These are phyloP conservation scores for Coemansia nantahalensis DNA, from an alignment of 192 early-diverging fungal genomes.

Conservation along the genomic window DNA sequence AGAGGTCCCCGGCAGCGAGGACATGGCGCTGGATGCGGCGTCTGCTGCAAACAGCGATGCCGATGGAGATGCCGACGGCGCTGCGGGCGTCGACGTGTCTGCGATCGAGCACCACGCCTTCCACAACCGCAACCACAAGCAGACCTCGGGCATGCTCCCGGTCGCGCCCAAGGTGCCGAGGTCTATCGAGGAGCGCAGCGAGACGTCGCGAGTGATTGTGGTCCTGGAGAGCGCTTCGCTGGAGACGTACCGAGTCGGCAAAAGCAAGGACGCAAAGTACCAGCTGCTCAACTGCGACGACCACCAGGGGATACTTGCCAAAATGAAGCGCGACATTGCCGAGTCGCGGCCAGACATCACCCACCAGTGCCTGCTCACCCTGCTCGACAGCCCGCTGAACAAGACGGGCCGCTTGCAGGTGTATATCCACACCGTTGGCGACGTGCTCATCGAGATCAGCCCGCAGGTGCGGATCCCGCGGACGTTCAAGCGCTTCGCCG, in stretches of 20 bases:
- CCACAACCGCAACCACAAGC: conserved; percentile 48
- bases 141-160: conserved; percentile 52
- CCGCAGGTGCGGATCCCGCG: conserved; percentile 98
- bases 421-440: conserved; percentile 92
- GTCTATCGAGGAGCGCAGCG: conserved; percentile 68
- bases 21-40: neutral
- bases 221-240: conserved; percentile 87
- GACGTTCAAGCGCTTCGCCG: conserved; percentile 98
- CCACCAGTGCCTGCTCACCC: conserved; percentile 87
- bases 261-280: conserved; percentile 67
- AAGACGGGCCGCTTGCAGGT: conserved; percentile 98
- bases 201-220: conserved; percentile 83
- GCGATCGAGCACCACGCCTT: conserved; percentile 37
- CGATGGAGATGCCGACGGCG: conserved; percentile 17
- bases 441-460: conserved; percentile 97
- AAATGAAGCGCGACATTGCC: conserved; percentile 33
- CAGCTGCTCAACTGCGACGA: conserved; percentile 97
- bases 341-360: conserved; percentile 14
- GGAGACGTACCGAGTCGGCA: conserved; percentile 66
- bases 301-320: conserved; percentile 19
- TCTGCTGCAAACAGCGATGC: neutral
- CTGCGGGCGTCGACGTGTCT: too few relatives aligned
- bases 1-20: too few relatives aligned
- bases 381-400: conserved; percentile 97
- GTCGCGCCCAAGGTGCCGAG: conserved; percentile 78